Percentiles rank a stretch among this genome's conserved stretches.
Evolutionary conservation across 805 yeast species (phyloP).

Genomic region (Debaryomyces prosopidis): DNA sequence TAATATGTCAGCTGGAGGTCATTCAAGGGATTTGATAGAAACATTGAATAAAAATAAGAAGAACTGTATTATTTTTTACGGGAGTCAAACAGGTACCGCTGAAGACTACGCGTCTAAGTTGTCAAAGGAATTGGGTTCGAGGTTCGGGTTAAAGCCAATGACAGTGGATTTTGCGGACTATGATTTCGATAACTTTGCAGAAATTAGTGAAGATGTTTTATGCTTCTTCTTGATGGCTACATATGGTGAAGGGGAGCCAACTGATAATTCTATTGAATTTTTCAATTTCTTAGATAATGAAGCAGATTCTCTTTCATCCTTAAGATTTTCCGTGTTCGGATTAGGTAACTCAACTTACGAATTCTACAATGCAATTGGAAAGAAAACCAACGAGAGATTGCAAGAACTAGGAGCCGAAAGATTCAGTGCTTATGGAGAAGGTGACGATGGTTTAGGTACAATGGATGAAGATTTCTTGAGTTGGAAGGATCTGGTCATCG

Average conservation of each 20-base stretch:
- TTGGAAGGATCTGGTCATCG: conserved; percentile 85
- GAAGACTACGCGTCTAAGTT: conserved; percentile 93
- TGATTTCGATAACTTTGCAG: conserved; percentile 75
- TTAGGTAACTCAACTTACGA: conserved; percentile 95
- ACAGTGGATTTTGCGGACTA: conserved; percentile 86
- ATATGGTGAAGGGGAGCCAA: conserved; percentile 98
- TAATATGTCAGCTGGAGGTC: conserved; percentile 24
- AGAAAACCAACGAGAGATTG: conserved; percentile 51
- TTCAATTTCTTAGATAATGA: conserved; percentile 63
- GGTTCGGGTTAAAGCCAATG: conserved; percentile 80
- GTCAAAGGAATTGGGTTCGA: conserved; percentile 81
- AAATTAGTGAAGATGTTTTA: conserved; percentile 61
- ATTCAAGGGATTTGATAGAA: conserved; percentile 58
- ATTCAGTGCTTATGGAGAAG: conserved; percentile 80
- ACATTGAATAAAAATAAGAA: conserved; percentile 63
- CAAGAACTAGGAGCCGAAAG: conserved; percentile 68
- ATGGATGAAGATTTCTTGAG: conserved; percentile 92
- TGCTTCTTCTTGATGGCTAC: conserved; percentile 77
- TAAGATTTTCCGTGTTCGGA: conserved; percentile 80
- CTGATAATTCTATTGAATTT: conserved; percentile 88
- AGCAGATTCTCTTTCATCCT: conserved; percentile 54
- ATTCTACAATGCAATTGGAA: conserved; percentile 81
- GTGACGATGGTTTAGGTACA: conserved; percentile 94
- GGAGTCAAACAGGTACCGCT: conserved; percentile 98
- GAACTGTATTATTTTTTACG: conserved; percentile 78